Percentiles rank a stretch among this genome's conserved stretches.
These are phyloP conservation scores for Trichoderma lentiforme DNA, from an alignment of 2,329 filamentous ascomycete genomes.

Conservation along the genomic window DNA sequence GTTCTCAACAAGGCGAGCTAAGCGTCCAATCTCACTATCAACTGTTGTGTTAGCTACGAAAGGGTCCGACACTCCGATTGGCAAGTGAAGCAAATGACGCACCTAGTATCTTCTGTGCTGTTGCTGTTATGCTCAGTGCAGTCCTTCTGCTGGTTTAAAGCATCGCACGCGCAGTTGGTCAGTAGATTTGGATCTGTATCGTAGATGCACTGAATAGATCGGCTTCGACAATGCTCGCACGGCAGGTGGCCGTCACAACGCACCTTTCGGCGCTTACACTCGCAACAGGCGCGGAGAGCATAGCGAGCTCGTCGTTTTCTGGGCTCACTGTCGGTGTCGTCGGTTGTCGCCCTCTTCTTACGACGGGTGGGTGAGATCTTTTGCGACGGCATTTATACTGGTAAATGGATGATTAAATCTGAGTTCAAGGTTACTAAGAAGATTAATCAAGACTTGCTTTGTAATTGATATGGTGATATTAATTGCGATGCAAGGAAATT, in stretches of 20 bases:
- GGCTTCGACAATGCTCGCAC: background rate
- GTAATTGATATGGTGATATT: too few relatives aligned
- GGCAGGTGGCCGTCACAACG: background rate
- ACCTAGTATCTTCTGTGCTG: background rate
- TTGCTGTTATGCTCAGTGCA: background rate
- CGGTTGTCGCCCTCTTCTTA: background rate
- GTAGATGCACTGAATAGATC: background rate
- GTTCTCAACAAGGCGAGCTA: background rate
- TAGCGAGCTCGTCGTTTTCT: background rate
- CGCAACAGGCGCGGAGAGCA: background rate
- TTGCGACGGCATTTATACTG: background rate
- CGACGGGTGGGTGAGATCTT: background rate
- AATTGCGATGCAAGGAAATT: background rate
- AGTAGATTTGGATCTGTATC: background rate
- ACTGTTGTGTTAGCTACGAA: background rate
- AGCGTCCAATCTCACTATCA: background rate
- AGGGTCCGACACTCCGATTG: background rate
- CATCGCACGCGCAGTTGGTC: background rate
- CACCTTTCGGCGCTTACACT: background rate
- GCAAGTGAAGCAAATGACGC: background rate
- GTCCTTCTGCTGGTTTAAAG: background rate
- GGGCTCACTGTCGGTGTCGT: background rate
- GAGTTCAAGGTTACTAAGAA: too few relatives aligned
- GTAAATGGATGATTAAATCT: too few relatives aligned
- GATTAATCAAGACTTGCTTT: background rate